phyloP scores from a whole-genome alignment of 2,329 filamentous ascomycete genomes.

The Coniochaeta ligniaria region DNA sequence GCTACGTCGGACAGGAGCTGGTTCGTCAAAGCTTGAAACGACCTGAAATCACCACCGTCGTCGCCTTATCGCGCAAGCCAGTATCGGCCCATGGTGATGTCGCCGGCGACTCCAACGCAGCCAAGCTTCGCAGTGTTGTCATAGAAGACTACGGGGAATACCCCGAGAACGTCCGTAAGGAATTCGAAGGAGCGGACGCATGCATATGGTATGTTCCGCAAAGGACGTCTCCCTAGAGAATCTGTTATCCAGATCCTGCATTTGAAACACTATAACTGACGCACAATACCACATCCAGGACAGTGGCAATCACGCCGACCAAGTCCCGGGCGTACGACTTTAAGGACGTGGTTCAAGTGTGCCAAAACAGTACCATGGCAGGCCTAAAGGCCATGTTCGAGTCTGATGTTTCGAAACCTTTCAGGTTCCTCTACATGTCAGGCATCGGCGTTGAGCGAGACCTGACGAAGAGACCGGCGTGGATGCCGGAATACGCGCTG shows the following conservation, averaged over 20 bases:
- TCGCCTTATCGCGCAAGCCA: slow-evolving; percentile 32
- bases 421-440: slow-evolving; percentile 43
- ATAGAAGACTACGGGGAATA: slow-evolving; percentile 33
- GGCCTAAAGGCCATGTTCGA: slow-evolving; percentile 13
- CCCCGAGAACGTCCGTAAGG: slow-evolving; percentile 27
- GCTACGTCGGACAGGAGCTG: slow-evolving; percentile 33
- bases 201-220: slow-evolving; percentile 31
- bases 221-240: no score
- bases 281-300: slow-evolving; percentile 21
- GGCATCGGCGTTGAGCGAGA: slow-evolving; percentile 36
- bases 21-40: slow-evolving; percentile 31
- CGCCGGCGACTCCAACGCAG: slow-evolving; percentile 14
- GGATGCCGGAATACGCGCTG: slow-evolving; percentile 30
- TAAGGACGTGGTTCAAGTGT: slow-evolving; percentile 31
- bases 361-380: slow-evolving; percentile 26
- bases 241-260: no score
- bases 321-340: slow-evolving; percentile 21
- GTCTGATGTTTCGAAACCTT: slow-evolving; percentile 27
- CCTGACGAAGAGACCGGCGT: slow-evolving; percentile 29
- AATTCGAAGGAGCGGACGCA: slow-evolving; percentile 30
- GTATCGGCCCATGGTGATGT: slow-evolving; percentile 16
- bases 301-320: slow-evolving; percentile 33
- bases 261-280: no score
- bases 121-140: slow-evolving; percentile 31
- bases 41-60: slow-evolving; percentile 27